Evolutionary conservation across 805 yeast species (phyloP).

Genomic region (Sugiyamaella chiloensis): DNA sequence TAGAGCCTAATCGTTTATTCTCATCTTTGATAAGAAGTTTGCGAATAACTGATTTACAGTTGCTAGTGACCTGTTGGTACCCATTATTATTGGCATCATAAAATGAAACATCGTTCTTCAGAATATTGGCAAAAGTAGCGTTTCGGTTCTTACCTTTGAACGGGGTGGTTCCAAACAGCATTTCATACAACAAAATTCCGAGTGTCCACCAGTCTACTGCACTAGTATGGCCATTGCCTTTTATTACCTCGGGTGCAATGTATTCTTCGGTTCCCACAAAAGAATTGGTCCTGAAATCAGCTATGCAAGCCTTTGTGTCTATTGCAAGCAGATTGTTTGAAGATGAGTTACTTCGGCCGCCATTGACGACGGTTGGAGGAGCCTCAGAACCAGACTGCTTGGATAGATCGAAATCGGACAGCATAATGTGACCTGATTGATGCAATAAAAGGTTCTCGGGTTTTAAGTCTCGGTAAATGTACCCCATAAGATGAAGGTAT

Average conservation of each 20-base stretch:
- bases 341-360: constrained; percentile 30
- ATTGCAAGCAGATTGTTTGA: constrained; percentile 55
- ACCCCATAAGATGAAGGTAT: constrained; percentile 94
- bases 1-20: constrained; percentile 80
- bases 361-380: constrained; percentile 62
- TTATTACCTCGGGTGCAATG: constrained; percentile 96
- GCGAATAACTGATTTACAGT: constrained; percentile 74
- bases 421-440: constrained; percentile 97
- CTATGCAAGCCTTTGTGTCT: constrained; percentile 93
- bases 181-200: constrained; percentile 88
- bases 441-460: constrained; percentile 94
- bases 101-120: constrained; percentile 80
- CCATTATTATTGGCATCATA: constrained; percentile 48
- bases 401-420: constrained; percentile 92
- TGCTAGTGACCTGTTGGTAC: constrained; percentile 58
- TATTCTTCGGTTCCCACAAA: constrained; percentile 99
- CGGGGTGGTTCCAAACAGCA: constrained; percentile 95
- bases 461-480: constrained; percentile 91
- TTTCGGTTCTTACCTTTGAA: constrained; percentile 89
- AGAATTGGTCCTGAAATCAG: constrained; percentile 94
- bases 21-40: constrained; percentile 88
- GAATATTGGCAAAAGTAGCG: constrained; percentile 81
- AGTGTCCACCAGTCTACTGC: constrained; percentile 99
- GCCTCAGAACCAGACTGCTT: constrained; percentile 79
- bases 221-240: constrained; percentile 95